Evolutionary conservation across 2,329 filamentous ascomycete species (phyloP).

Genomic region (Exserohilum rostratum): DNA sequence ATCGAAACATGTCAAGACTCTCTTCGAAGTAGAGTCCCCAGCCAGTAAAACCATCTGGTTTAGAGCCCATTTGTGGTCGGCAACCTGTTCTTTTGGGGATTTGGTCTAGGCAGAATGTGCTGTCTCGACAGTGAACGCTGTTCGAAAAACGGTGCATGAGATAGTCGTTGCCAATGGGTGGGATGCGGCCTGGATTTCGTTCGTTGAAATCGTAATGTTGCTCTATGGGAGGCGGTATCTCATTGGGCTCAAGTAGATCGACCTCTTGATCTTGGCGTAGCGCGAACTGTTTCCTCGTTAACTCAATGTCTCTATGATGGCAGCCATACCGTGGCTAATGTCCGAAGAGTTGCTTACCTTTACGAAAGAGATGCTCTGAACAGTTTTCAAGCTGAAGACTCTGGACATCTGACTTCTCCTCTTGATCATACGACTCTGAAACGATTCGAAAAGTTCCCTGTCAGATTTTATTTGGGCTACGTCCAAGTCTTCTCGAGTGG

Average conservation of each 20-base stretch:
- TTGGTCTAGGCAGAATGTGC: conserved; percentile 2
- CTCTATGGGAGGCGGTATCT: neutral
- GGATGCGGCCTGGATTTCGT: neutral
- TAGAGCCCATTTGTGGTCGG: neutral
- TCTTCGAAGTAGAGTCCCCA: conserved; percentile 4
- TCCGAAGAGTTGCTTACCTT: neutral
- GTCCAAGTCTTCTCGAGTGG: neutral
- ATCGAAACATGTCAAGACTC: neutral
- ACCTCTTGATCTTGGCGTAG: neutral
- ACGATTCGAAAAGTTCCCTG: neutral
- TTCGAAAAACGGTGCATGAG: conserved; percentile 7
- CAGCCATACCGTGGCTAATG: too few species aligned
- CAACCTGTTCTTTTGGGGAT: conserved; percentile 2
- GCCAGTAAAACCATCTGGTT: neutral
- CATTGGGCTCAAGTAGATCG: neutral
- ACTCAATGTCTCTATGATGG: too few species aligned
- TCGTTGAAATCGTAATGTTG: conserved; percentile 1
- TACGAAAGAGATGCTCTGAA: conserved; percentile 1
- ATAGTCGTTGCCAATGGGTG: neutral
- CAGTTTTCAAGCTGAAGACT: neutral
- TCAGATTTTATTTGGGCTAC: neutral
- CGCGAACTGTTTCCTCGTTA: neutral
- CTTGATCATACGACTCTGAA: neutral
- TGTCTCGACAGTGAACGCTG: neutral
- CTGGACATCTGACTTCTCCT: neutral